Evolutionary conservation across 2,329 filamentous ascomycete species (phyloP), one percentile per base, ranked within the genome.

Genomic region (Bipolaris cookei): DNA sequence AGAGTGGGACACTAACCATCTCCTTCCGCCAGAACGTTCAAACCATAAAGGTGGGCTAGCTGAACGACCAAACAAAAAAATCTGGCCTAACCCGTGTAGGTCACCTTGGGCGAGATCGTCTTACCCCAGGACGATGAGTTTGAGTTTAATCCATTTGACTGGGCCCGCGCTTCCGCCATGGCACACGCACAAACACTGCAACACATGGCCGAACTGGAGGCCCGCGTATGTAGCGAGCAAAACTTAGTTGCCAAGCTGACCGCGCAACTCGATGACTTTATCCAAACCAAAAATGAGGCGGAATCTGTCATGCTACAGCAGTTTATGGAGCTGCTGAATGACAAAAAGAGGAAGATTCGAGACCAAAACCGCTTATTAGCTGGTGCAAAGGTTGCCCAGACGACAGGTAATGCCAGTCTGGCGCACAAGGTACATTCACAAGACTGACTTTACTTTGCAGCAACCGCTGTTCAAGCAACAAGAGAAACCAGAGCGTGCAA

Each of bases 281-380:
- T 88, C 44, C 80, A 81, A 51, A 81, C 86, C 13, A 92, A 92
- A 71, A 81, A 84, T 44, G 83, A 85, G 16, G 84, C 91, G 60
- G 90, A 93, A 74, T 81, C 82, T 1, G 82, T 83, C 16, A 77
- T 93, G 54, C 76, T 93, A 1, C 83, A 85, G 58, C 91, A 91
- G 71, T 91, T 91, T 65, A 83, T 85, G 52, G 80, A 85, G 53
- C 79, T 94, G 2, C 78, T 93, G 1, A 93, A 93, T 65, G 86
- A 89, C 72, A 94, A 94, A 79, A 93, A 93, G 75, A 79, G 88
- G 50, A 92, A 90, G 76, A 92, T 93, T 47, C 79, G 90, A 41
- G 85, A 92, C 66, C 89, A 92, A 75, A 87, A 90, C 66, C 82
- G 84, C 37, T 76, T 90, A 18, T 76, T 92, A 21, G 79, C 80